Conservation (phyloP, 2,329 filamentous ascomycete genomes). For the Verticillium klebahnii region DNA sequence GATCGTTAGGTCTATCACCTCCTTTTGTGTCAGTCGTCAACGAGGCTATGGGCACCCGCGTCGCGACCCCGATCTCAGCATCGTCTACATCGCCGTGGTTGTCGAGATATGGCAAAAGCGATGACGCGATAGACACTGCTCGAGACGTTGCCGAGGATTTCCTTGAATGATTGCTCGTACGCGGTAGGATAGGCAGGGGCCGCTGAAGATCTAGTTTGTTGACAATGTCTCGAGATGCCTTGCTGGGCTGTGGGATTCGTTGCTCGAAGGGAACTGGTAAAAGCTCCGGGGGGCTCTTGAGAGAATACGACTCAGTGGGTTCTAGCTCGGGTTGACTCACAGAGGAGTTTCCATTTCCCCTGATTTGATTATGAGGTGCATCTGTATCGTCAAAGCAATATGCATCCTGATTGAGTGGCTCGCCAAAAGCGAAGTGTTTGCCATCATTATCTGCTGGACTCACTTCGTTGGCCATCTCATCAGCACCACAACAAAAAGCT, state of each 20-base stretch:
- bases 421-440: neutral
- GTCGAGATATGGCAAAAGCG: constrained; percentile 15
- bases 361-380: neutral
- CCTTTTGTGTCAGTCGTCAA: neutral
- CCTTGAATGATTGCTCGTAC: constrained; percentile 8
- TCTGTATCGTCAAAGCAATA: neutral
- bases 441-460: neutral
- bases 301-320: constrained; percentile 16
- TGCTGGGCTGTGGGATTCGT: constrained; percentile 25
- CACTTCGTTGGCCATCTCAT: neutral
- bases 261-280: constrained; percentile 9
- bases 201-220: constrained; percentile 17
- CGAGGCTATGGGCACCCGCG: constrained; percentile 6
- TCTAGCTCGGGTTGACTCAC: neutral
- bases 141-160: constrained; percentile 12
- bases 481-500: neutral
- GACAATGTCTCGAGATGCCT: constrained; percentile 19
- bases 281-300: constrained; percentile 26
- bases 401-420: neutral
- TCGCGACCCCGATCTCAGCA: constrained; percentile 19
- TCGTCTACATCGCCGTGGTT: constrained; percentile 14
- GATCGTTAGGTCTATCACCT: neutral
- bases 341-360: neutral
- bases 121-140: constrained; percentile 18
- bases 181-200: constrained; percentile 23